Evolutionary conservation across 306 rosid genomes (phyloP).

Genomic region (Acmispon strigosus): DNA sequence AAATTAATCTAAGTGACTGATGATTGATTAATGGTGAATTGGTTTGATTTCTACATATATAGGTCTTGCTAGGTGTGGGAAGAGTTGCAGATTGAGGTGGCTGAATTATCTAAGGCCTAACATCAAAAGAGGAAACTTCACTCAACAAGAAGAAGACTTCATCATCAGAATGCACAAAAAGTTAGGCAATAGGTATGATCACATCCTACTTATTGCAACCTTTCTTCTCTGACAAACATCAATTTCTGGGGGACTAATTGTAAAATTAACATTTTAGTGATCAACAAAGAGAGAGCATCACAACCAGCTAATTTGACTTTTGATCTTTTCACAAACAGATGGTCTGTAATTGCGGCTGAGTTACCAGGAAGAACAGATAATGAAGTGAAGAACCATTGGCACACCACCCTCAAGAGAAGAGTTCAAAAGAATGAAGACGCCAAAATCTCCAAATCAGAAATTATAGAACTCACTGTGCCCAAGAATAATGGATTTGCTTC

Average conservation of each 20-base stretch:
- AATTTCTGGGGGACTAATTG: no score
- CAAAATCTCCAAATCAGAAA: neutral
- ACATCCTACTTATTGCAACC: neutral
- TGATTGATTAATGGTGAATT: neutral
- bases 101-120: conserved; percentile 40
- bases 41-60: neutral
- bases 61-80: conserved; percentile 37
- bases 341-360: conserved; percentile 44
- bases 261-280: no score
- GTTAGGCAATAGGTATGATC: conserved; percentile 28
- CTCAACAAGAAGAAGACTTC: conserved; percentile 20
- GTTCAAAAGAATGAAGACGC: neutral
- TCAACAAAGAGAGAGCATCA: no score
- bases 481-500: neutral
- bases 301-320: neutral
- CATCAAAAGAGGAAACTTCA: conserved; percentile 32
- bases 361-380: conserved; percentile 37
- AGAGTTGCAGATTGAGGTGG: conserved; percentile 45
- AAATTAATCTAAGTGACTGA: neutral
- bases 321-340: conserved; percentile 10
- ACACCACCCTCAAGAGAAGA: conserved; percentile 25
- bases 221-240: no score
- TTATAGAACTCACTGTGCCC: neutral
- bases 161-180: conserved; percentile 19
- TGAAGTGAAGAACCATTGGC: conserved; percentile 44